Evolutionary conservation across 2,329 filamentous ascomycete genomes (phyloP), one percentile per base, ranked within the genome.

Genomic region (Fusarium transvaalense): DNA sequence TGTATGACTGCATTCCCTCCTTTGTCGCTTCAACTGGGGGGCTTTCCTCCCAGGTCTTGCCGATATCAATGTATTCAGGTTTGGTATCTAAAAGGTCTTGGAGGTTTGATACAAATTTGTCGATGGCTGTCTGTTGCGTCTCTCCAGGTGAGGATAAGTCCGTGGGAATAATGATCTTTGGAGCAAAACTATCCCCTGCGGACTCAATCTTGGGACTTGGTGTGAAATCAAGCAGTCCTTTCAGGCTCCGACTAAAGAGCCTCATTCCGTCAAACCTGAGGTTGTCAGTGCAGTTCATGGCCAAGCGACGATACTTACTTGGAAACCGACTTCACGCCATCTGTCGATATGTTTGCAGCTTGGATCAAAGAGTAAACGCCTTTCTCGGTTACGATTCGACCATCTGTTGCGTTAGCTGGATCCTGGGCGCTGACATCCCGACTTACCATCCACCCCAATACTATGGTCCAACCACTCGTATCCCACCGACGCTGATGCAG

Each of bases 381-480:
- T 6, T 74, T 64, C 6, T 74, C 67, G 0, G 76, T 61, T 1
- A 57, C 63, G 4, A 69, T 29, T n/a, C 69, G 71, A 3, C 72
- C 72, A 21, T 76, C 63, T 52, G 45, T 0, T 34, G 23, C 23
- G 56, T 78, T 63, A 74, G 78, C 14, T 3, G 10, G 14, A 17
- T 21, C 25, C 38, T 1, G 5, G 5, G 29, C 23, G 29, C 29
- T 29, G 10, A 29, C 10, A 5, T 9, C 10, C 6, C 21, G 74
- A 34, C 79, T 66, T 48, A 81, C 81, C 61, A 66, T 80, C 79
- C 56, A 82, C 47, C 2, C 76, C 77, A 56, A 82, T 63, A 3
- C 80, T 75, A 25, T 76, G 56, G 31, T 78, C 75, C 6, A 85
- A 55, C 82, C 82, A 85, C 6, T 77, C 68, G 59, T 84, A 84